phyloP scores from a whole-genome alignment of 1,139 yeast species.

The Waltiozyma sp. region DNA sequence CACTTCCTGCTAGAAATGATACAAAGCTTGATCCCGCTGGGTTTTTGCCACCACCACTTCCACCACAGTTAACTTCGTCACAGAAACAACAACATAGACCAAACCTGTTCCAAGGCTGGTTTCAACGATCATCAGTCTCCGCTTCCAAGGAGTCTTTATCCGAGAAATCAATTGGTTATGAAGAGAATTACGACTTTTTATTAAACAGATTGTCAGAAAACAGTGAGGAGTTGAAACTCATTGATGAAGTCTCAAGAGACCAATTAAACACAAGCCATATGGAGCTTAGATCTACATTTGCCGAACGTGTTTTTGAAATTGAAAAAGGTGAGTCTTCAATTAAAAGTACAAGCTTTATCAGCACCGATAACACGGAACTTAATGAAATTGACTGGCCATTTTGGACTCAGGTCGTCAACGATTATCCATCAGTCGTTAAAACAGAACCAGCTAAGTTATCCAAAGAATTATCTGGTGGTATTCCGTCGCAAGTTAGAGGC shows the following conservation, averaged over 20 bases:
- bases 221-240: conserved; percentile 23
- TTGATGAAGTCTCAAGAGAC: conserved; percentile 29
- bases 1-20: conserved; percentile 2
- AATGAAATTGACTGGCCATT: conserved; percentile 69
- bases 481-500: conserved; percentile 79
- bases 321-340: conserved; percentile 7
- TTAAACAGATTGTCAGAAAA: conserved; percentile 28
- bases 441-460: conserved; percentile 51
- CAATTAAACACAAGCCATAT: conserved; percentile 49
- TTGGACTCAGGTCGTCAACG: conserved; percentile 75
- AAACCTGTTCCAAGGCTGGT: conserved; percentile 13
- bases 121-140: conserved; percentile 6
- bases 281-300: conserved; percentile 33
- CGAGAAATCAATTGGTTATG: conserved; percentile 13
- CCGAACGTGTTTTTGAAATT: conserved; percentile 19
- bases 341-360: not conserved
- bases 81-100: conserved; percentile 14
- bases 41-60: conserved; percentile 17
- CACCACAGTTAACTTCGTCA: conserved; percentile 15
- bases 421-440: conserved; percentile 57
- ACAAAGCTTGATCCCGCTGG: not conserved
- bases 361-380: conserved; percentile 21
- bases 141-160: conserved; percentile 6
- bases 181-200: conserved; percentile 32
- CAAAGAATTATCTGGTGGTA: conserved; percentile 56